A percentile compares a stretch with the other conserved stretches of the same genome.
phyloP scores from a whole-genome alignment of 2,329 filamentous ascomycete genomes.

The Volutella citrinella region DNA sequence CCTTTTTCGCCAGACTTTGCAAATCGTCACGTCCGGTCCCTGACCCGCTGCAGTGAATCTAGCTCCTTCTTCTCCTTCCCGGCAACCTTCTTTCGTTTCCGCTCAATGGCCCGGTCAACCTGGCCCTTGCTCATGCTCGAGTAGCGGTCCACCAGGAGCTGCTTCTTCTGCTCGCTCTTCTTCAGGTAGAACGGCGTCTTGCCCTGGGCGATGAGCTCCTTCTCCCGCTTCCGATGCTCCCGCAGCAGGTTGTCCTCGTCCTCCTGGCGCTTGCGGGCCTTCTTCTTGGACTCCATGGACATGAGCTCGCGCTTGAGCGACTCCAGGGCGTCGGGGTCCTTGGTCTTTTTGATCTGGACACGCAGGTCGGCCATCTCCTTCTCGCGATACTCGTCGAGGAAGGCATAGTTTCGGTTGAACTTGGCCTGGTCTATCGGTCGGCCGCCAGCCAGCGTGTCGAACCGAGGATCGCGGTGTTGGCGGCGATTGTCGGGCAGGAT shows the following conservation, averaged over 20 bases:
- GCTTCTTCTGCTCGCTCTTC: constrained; percentile 86
- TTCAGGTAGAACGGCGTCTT: constrained; percentile 95
- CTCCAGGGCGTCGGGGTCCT: constrained; percentile 64
- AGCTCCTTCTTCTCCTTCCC: constrained; percentile 80
- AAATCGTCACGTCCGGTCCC: constrained; percentile 15
- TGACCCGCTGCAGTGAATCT: constrained; percentile 36
- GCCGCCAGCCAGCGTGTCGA: constrained; percentile 61
- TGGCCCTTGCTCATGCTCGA: constrained; percentile 81
- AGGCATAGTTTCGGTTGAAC: constrained; percentile 73
- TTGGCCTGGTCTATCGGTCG: constrained; percentile 58
- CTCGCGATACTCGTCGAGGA: constrained; percentile 81
- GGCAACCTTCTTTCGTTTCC: constrained; percentile 84
- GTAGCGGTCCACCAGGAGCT: constrained; percentile 75
- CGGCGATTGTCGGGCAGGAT: constrained; percentile 57
- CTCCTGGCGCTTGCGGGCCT: constrained; percentile 67
- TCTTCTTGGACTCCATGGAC: constrained; percentile 75
- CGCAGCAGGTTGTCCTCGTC: constrained; percentile 66
- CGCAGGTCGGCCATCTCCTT: constrained; percentile 78
- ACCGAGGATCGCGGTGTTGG: constrained; percentile 81
- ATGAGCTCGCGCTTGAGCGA: constrained; percentile 69
- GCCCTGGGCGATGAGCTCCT: constrained; percentile 78
- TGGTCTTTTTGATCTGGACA: constrained; percentile 61
- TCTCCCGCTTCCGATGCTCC: constrained; percentile 79
- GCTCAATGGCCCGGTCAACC: constrained; percentile 79
- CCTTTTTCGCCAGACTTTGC: too few relatives aligned